phyloP scores from a whole-genome alignment of 148 eudicot genomes.

The Gaultheria prostrata region DNA sequence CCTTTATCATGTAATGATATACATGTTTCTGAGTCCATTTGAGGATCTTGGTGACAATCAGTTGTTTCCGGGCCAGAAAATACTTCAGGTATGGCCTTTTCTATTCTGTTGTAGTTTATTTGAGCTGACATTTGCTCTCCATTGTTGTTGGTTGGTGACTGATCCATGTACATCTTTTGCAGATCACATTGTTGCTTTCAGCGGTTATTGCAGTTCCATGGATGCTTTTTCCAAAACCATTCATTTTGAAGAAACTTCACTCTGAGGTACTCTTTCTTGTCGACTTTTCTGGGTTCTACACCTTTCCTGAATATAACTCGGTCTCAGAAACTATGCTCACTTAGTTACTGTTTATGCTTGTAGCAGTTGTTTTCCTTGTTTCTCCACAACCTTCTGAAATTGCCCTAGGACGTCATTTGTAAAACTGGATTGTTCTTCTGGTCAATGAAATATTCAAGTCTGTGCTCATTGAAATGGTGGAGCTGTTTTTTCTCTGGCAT shows the following conservation, averaged over 20 bases:
- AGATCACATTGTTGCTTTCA: slow-evolving; percentile 76
- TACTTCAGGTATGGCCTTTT: slow-evolving; percentile 61
- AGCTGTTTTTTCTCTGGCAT: background rate
- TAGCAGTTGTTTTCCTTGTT: background rate
- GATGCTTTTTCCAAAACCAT: slow-evolving; percentile 99
- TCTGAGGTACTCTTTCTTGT: slow-evolving; percentile 53
- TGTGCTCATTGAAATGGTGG: background rate
- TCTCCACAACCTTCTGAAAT: background rate
- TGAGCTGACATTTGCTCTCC: background rate
- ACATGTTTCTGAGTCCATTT: slow-evolving; percentile 96
- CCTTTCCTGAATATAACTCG: slow-evolving; percentile 3
- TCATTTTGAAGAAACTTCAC: slow-evolving; percentile 80
- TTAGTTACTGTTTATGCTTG: background rate
- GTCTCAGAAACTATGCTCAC: background rate
- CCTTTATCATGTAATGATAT: slow-evolving; percentile 96
- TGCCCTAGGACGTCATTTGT: background rate
- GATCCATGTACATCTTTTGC: slow-evolving; percentile 24
- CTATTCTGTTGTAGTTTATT: background rate
- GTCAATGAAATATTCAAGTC: background rate
- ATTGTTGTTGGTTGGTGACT: slow-evolving; percentile 12
- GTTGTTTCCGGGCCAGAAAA: slow-evolving; percentile 87
- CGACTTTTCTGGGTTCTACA: background rate
- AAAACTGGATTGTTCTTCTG: background rate
- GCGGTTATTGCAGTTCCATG: slow-evolving; percentile 94
- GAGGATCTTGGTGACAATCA: slow-evolving; percentile 90